phyloP scores from a whole-genome alignment of 2,329 filamentous ascomycete genomes.

The Teratosphaeriaceae sp. region DNA sequence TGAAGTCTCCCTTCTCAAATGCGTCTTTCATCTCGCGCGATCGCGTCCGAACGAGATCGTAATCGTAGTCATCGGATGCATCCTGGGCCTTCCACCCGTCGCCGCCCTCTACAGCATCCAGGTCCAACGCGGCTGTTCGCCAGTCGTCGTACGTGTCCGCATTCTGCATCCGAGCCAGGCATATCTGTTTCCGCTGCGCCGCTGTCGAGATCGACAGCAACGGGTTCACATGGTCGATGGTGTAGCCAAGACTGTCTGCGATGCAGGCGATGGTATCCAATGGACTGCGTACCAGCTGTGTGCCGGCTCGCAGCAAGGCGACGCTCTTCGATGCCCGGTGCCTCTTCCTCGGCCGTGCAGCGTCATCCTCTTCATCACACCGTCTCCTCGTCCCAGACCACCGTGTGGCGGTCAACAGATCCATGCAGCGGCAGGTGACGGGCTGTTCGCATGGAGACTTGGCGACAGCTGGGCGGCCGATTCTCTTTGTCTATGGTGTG shows the following conservation, averaged over 20 bases:
- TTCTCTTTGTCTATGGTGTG: no score
- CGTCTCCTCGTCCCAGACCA: conserved; percentile 5
- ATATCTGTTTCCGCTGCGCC: not conserved
- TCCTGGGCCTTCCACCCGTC: conserved; percentile 71
- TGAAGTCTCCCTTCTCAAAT: conserved; percentile 62
- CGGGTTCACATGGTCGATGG: conserved; percentile 1
- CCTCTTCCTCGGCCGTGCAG: conserved; percentile 9
- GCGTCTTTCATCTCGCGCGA: conserved; percentile 69
- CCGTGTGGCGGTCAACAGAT: conserved; percentile 8
- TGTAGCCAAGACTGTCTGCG: conserved; percentile 9
- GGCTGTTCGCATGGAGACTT: not conserved
- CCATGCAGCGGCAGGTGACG: conserved; percentile 8
- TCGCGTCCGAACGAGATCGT: conserved; percentile 60
- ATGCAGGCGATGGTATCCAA: conserved; percentile 11
- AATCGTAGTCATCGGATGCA: conserved; percentile 64
- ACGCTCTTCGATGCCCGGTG: conserved; percentile 9
- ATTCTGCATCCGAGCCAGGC: not conserved
- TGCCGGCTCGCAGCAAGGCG: conserved; percentile 11
- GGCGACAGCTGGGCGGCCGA: not conserved
- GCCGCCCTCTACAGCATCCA: conserved; percentile 74
- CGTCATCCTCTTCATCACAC: conserved; percentile 4
- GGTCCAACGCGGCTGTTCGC: conserved; percentile 65
- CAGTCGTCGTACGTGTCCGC: conserved; percentile 49
- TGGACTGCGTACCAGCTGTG: conserved; percentile 10
- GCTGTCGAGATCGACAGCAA: not conserved